Evolutionary conservation across 176 grass and related monocot genomes (phyloP).

Genomic region (Phoenix dactylifera): DNA sequence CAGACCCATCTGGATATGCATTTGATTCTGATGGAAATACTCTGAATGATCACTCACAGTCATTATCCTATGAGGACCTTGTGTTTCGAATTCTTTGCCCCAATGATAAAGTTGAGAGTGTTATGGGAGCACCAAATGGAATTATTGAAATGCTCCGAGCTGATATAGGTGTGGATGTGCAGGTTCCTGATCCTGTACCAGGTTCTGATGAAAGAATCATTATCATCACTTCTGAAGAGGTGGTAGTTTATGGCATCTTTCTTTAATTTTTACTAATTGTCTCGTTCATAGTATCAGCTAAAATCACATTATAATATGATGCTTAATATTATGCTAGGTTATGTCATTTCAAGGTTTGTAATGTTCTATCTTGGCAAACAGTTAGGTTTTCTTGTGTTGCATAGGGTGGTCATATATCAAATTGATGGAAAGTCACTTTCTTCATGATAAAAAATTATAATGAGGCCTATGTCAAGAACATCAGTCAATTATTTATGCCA

Average conservation of each 20-base stretch:
- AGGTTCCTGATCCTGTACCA: constrained; percentile 53
- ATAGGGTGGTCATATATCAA: too few relatives aligned
- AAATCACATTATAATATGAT: too few relatives aligned
- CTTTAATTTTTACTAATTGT: too few relatives aligned
- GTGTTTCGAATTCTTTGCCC: constrained; percentile 96
- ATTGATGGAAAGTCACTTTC: too few relatives aligned
- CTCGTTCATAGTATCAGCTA: too few relatives aligned
- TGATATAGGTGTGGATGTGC: constrained; percentile 89
- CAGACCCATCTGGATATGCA: constrained; percentile 54
- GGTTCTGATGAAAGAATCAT: constrained; percentile 72
- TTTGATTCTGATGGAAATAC: constrained; percentile 73
- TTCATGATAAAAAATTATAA: too few relatives aligned
- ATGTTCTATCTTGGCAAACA: too few relatives aligned
- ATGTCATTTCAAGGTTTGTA: too few relatives aligned
- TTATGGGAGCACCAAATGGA: constrained; percentile 52
- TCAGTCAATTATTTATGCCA: too few relatives aligned
- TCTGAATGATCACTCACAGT: constrained; percentile 39
- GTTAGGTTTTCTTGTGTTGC: too few relatives aligned
- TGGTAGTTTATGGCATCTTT: constrained; percentile 5
- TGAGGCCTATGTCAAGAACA: too few relatives aligned
- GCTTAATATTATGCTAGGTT: too few relatives aligned
- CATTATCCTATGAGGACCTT: constrained; percentile 46
- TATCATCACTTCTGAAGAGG: constrained; percentile 82
- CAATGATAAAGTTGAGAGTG: constrained; percentile 57
- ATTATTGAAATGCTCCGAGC: constrained; percentile 66